Conservation (phyloP, 2,329 filamentous ascomycete genomes). For the Leptographium lundbergii region DNA sequence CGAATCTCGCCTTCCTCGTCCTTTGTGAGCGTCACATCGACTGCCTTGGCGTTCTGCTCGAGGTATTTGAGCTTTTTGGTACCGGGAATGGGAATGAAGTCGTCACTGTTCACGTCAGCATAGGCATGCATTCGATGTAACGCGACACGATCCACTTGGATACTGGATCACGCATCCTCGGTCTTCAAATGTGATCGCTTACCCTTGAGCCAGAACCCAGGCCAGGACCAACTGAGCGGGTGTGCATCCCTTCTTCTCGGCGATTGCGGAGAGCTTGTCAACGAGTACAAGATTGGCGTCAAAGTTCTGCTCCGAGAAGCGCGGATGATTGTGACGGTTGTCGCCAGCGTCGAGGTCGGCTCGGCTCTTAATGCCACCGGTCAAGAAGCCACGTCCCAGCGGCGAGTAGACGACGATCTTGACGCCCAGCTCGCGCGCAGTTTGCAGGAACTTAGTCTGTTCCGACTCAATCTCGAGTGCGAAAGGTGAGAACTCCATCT, state of each 20-base stretch:
- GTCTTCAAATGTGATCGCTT: not conserved
- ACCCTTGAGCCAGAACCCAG: conserved; percentile 43
- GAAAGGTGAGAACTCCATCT: conserved; percentile 39
- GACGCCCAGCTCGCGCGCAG: conserved; percentile 33
- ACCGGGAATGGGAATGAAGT: conserved; percentile 45
- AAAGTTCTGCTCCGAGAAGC: conserved; percentile 40
- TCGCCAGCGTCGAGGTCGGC: not conserved
- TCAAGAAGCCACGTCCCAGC: conserved; percentile 45
- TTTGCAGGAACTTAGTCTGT: conserved; percentile 19
- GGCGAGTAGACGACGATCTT: conserved; percentile 46
- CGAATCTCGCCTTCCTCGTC: conserved; percentile 23
- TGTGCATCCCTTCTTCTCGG: conserved; percentile 40
- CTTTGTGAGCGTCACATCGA: conserved; percentile 18
- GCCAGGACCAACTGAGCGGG: conserved; percentile 46
- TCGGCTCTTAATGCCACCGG: conserved; percentile 32
- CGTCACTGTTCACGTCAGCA: conserved; percentile 17
- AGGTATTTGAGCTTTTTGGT: conserved; percentile 34
- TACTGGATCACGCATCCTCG: no score
- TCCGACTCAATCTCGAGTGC: conserved; percentile 31
- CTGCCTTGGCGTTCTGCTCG: conserved; percentile 28
- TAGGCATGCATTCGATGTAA: not conserved
- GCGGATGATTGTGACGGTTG: conserved; percentile 22
- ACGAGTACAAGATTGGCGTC: conserved; percentile 41
- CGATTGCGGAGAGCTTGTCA: conserved; percentile 33
- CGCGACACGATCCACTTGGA: no score